These are phyloP conservation scores for Trichoderma brevicompactum DNA, from an alignment of 2,329 filamentous ascomycete genomes.

Conservation along the genomic window DNA sequence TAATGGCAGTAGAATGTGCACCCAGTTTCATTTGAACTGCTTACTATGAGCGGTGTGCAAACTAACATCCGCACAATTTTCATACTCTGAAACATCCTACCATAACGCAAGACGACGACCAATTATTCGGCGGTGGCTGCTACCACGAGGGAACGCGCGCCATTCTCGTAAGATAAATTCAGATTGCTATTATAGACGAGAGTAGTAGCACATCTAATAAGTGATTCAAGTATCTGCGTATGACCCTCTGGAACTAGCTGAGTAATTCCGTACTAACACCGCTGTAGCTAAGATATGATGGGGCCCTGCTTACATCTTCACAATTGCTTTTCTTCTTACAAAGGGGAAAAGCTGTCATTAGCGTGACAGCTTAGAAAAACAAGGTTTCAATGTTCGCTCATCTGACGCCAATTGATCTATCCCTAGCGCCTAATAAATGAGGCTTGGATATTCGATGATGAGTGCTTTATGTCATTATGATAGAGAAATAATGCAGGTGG, in stretches of 20 bases:
- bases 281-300: not conserved
- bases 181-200: too few species aligned
- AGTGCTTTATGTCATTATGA: slow-evolving; percentile 22
- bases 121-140: too few species aligned
- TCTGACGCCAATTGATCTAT: not conserved
- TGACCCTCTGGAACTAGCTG: not conserved
- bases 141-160: too few species aligned
- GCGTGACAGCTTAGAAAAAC: slow-evolving; percentile 5
- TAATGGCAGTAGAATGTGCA: not conserved
- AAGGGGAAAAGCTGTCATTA: slow-evolving; percentile 14
- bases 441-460: slow-evolving; percentile 20
- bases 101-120: not conserved
- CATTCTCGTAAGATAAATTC: too few species aligned
- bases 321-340: not conserved
- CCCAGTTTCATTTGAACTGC: not conserved
- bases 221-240: not conserved
- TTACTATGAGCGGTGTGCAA: slow-evolving; percentile 3
- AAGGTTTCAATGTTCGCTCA: slow-evolving; percentile 5
- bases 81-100: not conserved
- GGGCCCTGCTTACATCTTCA: not conserved
- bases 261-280: not conserved
- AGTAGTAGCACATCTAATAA: too few species aligned
- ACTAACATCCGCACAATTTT: not conserved
- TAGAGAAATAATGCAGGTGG: not conserved
- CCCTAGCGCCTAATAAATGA: slow-evolving; percentile 5